Conservation (phyloP, 495 filamentous ascomycete species). For the Annulohypoxylon nitens region DNA sequence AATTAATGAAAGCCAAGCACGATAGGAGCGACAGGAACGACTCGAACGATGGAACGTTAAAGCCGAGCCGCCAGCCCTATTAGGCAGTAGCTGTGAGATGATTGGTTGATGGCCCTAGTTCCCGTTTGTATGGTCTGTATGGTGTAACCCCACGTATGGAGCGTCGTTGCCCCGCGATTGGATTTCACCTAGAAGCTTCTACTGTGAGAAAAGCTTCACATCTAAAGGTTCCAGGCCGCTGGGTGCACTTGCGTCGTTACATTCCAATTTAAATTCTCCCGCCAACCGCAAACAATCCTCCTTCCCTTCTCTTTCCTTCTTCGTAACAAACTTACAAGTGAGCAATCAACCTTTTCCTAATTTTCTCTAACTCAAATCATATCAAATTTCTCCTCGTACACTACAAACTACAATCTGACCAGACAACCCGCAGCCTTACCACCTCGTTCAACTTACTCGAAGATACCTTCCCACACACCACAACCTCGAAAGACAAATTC, state of each 20-base stretch:
- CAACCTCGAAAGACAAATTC: not conserved
- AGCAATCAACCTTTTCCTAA: constrained; percentile 4
- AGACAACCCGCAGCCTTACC: constrained; percentile 12
- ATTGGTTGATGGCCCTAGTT: not conserved
- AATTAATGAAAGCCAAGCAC: not conserved
- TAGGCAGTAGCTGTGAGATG: constrained; percentile 2
- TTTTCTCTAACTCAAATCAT: not conserved
- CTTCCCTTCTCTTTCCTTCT: not conserved
- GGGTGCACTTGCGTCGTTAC: constrained; percentile 23
- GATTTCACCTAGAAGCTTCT: constrained; percentile 48
- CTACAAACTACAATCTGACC: not conserved
- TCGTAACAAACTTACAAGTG: constrained; percentile 9
- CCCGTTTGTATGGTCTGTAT: constrained; percentile 5
- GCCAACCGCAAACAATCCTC: constrained; percentile 30
- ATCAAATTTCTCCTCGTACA: not conserved
- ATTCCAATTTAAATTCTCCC: constrained; percentile 43
- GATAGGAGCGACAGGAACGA: constrained; percentile 1
- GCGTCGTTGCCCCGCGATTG: constrained; percentile 40
- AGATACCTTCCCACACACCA: constrained; percentile 1
- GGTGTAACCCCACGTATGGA: constrained; percentile 31
- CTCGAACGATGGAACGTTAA: constrained; percentile 11
- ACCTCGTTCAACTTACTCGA: constrained; percentile 2
- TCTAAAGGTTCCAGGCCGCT: constrained; percentile 24
- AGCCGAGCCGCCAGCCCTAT: constrained; percentile 13
- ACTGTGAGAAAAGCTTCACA: constrained; percentile 42